phyloP scores from a whole-genome alignment of 2,329 filamentous ascomycete species.

The Alternaria sp. region DNA sequence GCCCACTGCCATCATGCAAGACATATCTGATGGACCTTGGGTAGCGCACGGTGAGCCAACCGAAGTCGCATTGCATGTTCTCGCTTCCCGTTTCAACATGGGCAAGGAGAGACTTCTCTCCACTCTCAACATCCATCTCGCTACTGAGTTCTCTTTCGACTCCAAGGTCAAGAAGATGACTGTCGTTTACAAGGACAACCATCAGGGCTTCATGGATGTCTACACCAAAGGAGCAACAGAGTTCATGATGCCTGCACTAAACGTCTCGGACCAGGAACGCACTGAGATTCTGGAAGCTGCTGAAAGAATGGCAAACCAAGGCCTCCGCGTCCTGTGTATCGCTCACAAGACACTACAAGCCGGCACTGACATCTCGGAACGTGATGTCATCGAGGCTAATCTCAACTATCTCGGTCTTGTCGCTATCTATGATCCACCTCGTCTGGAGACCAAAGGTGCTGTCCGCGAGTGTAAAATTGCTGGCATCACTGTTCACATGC shows the following conservation, averaged over 20 bases:
- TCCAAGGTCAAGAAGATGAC: slow-evolving; percentile 54
- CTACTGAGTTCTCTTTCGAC: slow-evolving; percentile 52
- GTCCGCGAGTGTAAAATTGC: slow-evolving; percentile 57
- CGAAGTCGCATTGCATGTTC: slow-evolving; percentile 52
- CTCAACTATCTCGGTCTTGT: slow-evolving; percentile 82
- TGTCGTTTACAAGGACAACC: slow-evolving; percentile 48
- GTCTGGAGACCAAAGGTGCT: slow-evolving; percentile 75
- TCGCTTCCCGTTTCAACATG: slow-evolving; percentile 52
- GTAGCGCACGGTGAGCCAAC: slow-evolving; percentile 50
- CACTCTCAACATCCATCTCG: slow-evolving; percentile 40
- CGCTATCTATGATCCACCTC: slow-evolving; percentile 87
- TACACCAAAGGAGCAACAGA: slow-evolving; percentile 53
- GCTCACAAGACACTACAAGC: slow-evolving; percentile 46
- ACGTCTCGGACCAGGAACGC: slow-evolving; percentile 43
- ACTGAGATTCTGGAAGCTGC: slow-evolving; percentile 15
- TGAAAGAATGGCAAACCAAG: slow-evolving; percentile 51
- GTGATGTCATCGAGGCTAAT: slow-evolving; percentile 70
- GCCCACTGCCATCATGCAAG: slow-evolving; percentile 36
- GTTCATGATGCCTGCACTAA: slow-evolving; percentile 46
- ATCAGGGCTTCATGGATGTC: slow-evolving; percentile 41
- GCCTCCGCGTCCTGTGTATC: slow-evolving; percentile 51
- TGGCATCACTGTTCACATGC: slow-evolving; percentile 61
- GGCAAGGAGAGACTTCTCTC: slow-evolving; percentile 43
- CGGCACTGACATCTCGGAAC: slow-evolving; percentile 51
- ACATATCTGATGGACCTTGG: slow-evolving; percentile 36